Evolutionary conservation across 1,284 basidiomycete species (phyloP), one percentile per base, ranked within the genome.

Genomic region (Takashimella koratensis): DNA sequence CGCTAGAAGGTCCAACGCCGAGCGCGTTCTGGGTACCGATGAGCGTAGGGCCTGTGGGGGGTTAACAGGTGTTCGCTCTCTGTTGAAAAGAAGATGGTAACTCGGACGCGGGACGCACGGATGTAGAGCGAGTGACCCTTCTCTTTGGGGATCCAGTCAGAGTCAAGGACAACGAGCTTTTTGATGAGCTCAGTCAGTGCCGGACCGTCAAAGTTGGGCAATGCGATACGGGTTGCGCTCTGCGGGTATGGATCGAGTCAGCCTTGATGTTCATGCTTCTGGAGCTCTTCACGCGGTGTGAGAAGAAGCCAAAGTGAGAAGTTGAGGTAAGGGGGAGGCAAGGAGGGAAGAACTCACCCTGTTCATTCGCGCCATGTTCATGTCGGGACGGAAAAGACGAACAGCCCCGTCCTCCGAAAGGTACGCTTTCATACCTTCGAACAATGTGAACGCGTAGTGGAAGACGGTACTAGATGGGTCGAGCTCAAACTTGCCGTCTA

Each of bases 341-440:
- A 36, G 68, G 58, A 30, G 63, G 62, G 39, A 64, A 56, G 65
- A 64, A 53, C 74, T 66, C 36, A 72, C 71, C 20, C 68, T 73
- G 74, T 81, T 81, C 81, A 83, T 81, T 48, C 82, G 70, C 50
- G 74, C 76, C 94, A 98, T 98, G 80, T 98, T 98, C 87, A 94
- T 95, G 73, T 98, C 92, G 1, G 96, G 96, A 49, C 96, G 81
- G 82, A 98, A 99, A 57, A 98, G 77, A 12, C 90, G 85, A 12
- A 96, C 83, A 48, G 83, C 84, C 21, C 89, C 93, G 45, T 86
- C 79, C 48, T 83, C 78, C 62, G 88, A 86, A 53, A 86, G 82
- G 79, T 98, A 98, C 0, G 94, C 95, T 74, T 99, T 99, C 83
- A 97, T 84, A 22, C 95, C 95, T 73, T 98, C 95, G 67, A 98